These are phyloP conservation scores for Talaromyces sp. DNA, from an alignment of 2,329 filamentous ascomycete species.

Conservation along the genomic window DNA sequence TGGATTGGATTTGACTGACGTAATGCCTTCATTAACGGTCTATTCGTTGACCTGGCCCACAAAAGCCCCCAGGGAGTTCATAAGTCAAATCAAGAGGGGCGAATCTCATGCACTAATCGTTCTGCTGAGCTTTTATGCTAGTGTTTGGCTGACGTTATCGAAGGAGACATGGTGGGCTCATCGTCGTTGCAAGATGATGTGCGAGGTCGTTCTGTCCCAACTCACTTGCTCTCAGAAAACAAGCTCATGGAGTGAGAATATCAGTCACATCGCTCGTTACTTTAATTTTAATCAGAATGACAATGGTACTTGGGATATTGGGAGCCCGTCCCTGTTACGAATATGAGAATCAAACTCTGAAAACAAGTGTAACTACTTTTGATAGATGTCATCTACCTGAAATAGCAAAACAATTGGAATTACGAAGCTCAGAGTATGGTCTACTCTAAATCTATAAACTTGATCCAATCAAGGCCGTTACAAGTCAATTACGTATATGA, in stretches of 20 bases:
- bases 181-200: conserved; percentile 3
- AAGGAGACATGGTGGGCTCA: background rate
- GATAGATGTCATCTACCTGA: background rate
- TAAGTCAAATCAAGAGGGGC: background rate
- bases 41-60: conserved; percentile 1
- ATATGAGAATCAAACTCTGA: no score
- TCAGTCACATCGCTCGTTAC: background rate
- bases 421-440: background rate
- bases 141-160: background rate
- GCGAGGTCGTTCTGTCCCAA: background rate
- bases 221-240: background rate
- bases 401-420: background rate
- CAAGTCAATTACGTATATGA: background rate
- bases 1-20: background rate
- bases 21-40: conserved; percentile 7
- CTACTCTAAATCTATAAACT: background rate
- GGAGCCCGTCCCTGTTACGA: background rate
- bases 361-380: no score
- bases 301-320: conserved; percentile 4
- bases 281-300: background rate
- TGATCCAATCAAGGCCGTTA: background rate
- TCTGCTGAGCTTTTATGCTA: conserved; percentile 6
- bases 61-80: background rate
- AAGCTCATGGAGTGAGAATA: conserved; percentile 1
- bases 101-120: background rate